These are phyloP conservation scores for Scheffersomyces stambukii DNA, from an alignment of 1,139 yeast species.

Conservation along the genomic window DNA sequence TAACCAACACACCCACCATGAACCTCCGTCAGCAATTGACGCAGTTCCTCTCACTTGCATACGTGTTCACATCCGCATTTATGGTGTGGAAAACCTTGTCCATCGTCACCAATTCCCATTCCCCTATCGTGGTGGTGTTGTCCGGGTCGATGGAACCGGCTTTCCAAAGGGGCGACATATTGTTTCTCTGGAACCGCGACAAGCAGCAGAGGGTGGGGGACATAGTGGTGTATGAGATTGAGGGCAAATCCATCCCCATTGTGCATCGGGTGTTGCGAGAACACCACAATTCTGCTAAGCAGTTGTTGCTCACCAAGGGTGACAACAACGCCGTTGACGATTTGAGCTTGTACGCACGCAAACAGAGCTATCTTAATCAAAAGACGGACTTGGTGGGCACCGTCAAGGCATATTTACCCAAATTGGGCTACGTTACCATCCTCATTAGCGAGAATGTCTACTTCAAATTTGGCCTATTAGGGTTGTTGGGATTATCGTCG, in stretches of 20 bases:
- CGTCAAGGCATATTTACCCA: slow-evolving; percentile 90
- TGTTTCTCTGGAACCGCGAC: slow-evolving; percentile 87
- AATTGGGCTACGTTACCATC: slow-evolving; percentile 86
- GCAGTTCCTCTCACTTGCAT: slow-evolving; percentile 66
- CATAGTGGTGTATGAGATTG: slow-evolving; percentile 88
- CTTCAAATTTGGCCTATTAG: slow-evolving; percentile 68
- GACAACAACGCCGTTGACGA: slow-evolving; percentile 95
- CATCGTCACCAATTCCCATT: slow-evolving; percentile 73
- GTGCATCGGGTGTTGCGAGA: slow-evolving; percentile 93
- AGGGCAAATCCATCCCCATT: slow-evolving; percentile 81
- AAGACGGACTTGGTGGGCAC: slow-evolving; percentile 80
- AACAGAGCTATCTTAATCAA: slow-evolving; percentile 73
- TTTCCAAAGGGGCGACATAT: slow-evolving; percentile 94
- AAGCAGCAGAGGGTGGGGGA: slow-evolving; percentile 77
- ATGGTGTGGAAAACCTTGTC: slow-evolving; percentile 89
- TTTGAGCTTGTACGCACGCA: slow-evolving; percentile 74
- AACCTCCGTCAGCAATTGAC: slow-evolving; percentile 44
- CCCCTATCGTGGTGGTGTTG: slow-evolving; percentile 94
- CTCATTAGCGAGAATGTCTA: slow-evolving; percentile 85
- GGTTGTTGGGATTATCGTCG: slow-evolving; percentile 58
- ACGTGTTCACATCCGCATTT: slow-evolving; percentile 83
- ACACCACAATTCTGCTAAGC: slow-evolving; percentile 58
- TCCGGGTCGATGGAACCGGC: slow-evolving; percentile 99
- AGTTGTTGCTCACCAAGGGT: slow-evolving; percentile 86
- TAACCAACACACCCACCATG: slow-evolving; percentile 26